Evolutionary conservation across 1,284 basidiomycete species (phyloP).

Genomic region (Exobasidium cylindrosporum): DNA sequence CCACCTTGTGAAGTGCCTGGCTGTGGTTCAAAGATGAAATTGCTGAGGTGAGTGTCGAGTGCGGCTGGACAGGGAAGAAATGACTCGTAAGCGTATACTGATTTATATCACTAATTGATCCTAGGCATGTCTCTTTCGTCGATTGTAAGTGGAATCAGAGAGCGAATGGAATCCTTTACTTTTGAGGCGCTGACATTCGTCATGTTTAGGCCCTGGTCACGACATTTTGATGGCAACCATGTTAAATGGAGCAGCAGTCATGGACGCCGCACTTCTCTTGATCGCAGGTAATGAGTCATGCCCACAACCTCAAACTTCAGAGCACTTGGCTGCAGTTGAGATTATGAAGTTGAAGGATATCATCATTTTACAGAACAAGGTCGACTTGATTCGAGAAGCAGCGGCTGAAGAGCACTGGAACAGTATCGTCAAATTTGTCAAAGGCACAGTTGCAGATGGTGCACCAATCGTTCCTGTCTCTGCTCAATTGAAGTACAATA

Average conservation of each 20-base stretch:
- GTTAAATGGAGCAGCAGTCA: slow-evolving; percentile 97
- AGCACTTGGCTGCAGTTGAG: slow-evolving; percentile 96
- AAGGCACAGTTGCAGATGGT: slow-evolving; percentile 80
- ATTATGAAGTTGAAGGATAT: slow-evolving; percentile 99
- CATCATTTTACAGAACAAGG: slow-evolving; percentile 77
- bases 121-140: slow-evolving; percentile 78
- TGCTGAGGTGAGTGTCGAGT: slow-evolving; percentile 62
- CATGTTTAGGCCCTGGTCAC: slow-evolving; percentile 54
- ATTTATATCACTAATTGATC: too few relatives aligned
- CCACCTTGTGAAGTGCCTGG: slow-evolving; percentile 90
- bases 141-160: slow-evolving; percentile 63
- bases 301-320: slow-evolving; percentile 96
- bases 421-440: slow-evolving; percentile 51
- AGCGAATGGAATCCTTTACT: slow-evolving; percentile 1
- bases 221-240: slow-evolving; percentile 93
- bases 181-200: neutral
- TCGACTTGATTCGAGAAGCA: slow-evolving; percentile 53
- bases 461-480: slow-evolving; percentile 98
- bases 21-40: slow-evolving; percentile 83
- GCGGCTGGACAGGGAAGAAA: slow-evolving; percentile 6
- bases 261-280: slow-evolving; percentile 94
- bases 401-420: slow-evolving; percentile 55
- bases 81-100: too few relatives aligned
- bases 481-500: slow-evolving; percentile 97
- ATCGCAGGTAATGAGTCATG: slow-evolving; percentile 97